Evolutionary conservation across 2,329 filamentous ascomycete species (phyloP).

Genomic region (Fulvia fulva): DNA sequence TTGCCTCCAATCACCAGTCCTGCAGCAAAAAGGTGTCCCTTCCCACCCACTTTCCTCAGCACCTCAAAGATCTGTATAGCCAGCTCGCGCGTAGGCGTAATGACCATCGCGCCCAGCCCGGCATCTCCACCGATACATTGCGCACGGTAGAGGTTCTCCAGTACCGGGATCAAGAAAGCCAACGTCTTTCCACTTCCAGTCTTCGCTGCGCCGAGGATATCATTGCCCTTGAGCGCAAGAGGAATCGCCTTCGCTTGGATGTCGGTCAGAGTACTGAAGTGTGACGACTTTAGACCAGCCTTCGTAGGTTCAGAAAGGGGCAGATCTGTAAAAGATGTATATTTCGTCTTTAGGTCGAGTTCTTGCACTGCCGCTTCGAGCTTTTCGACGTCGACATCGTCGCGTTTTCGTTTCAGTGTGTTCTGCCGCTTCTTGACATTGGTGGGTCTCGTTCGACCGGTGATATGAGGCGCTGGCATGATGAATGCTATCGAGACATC

Average conservation of each 20-base stretch:
- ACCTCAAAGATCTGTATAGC: conserved; percentile 97
- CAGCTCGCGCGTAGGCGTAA: conserved; percentile 90
- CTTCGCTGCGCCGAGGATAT: conserved; percentile 91
- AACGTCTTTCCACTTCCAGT: conserved; percentile 95
- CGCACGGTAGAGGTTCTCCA: conserved; percentile 85
- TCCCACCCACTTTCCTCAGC: conserved; percentile 79
- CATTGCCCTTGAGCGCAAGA: conserved; percentile 74
- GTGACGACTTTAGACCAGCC: conserved; percentile 74
- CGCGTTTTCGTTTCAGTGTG: conserved; percentile 24
- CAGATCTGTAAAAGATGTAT: conserved; percentile 73
- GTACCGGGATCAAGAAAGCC: conserved; percentile 83
- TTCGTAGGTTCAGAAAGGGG: conserved; percentile 79
- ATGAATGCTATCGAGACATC: not conserved
- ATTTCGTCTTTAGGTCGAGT: conserved; percentile 56
- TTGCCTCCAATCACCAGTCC: conserved; percentile 93
- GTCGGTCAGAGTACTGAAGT: conserved; percentile 87
- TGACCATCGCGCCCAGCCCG: conserved; percentile 84
- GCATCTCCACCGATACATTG: conserved; percentile 84
- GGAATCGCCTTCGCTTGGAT: conserved; percentile 89
- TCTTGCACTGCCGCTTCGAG: conserved; percentile 39
- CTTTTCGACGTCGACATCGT: conserved; percentile 22
- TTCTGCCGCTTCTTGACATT: conserved; percentile 55
- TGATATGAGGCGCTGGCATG: conserved; percentile 33
- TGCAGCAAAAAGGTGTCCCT: conserved; percentile 81
- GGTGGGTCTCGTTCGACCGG: conserved; percentile 44